Evolutionary conservation across 345 rosid species (phyloP), one percentile per base, ranked within the genome.

Genomic region (Melastoma malabathricum): DNA sequence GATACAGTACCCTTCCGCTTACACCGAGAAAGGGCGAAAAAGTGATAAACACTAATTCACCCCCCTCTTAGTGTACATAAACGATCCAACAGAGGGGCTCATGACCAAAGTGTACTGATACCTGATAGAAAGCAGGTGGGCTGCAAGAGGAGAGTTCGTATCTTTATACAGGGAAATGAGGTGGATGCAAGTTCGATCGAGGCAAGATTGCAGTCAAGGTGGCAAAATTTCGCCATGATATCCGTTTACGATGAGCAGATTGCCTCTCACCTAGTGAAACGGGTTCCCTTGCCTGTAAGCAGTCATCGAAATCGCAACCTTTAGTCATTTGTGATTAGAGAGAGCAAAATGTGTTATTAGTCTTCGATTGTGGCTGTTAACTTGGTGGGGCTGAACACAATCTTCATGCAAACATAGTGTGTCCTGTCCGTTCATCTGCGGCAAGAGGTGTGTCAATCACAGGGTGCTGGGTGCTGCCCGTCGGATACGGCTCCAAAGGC

Each of bases 351-450:
- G 2, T 8, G 12, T 34, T 34, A 9, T 6, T 34, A 1, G 12
- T 34, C 12, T 2, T 2, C 12, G 10, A 2, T 7, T 9, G 12
- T 34, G 12, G 15, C 44, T 17, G 44, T 15, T 34, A 14, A 12
- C 71, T 64, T 70, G 75, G 89, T 86, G 61, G 95, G 87, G 15
- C 47, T 86, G 62, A 90, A 86, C 47, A 85, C 93, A 2, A 69
- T 80, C 34, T 86, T 75, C 70, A 86, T 90, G 96, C 96, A 84
- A 57, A 90, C 96, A 0, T 86, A 82, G 96, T 2, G 98, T 86
- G 5, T 90, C 96, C 3, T 84, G 98, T 53, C 96, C 94, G 1
- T 59, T 90, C 13, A 82, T 90, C 13, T 84, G 94, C 34, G 72
- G 83, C 62, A 86, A 84, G 79, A 80, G 61, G 51, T 46, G 68